Percentiles rank a stretch among this genome's conserved stretches.
Evolutionary conservation across 2,329 filamentous ascomycete genomes (phyloP).

Genomic region (Phialophora verrucosa): DNA sequence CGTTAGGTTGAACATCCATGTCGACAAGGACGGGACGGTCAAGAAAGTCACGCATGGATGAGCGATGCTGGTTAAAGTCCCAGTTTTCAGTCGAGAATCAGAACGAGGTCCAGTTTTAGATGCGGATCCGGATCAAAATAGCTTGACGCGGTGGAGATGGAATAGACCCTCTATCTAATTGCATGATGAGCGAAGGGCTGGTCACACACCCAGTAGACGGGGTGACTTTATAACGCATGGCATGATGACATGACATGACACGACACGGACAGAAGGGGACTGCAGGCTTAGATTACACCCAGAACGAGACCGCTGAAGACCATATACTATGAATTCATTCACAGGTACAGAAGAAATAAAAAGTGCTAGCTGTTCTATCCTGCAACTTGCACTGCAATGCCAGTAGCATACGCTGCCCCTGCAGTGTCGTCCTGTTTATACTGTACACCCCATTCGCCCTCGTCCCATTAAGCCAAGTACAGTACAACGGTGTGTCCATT

Average conservation of each 20-base stretch:
- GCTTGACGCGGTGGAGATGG: not conserved
- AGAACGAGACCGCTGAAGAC: not conserved
- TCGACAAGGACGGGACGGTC: slow-evolving; percentile 52
- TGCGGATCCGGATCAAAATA: not conserved
- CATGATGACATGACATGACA: not conserved
- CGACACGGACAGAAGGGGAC: not conserved
- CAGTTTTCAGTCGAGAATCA: not conserved
- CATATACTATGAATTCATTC: not conserved
- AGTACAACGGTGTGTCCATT: not conserved
- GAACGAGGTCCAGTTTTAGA: not conserved
- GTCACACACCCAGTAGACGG: not conserved
- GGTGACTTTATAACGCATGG: not conserved
- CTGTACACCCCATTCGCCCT: not conserved
- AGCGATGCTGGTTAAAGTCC: not conserved
- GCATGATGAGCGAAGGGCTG: not conserved
- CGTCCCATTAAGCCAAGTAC: not conserved
- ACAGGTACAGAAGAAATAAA: not conserved
- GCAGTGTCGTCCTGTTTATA: not conserved
- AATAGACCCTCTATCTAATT: not conserved
- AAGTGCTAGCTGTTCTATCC: not conserved
- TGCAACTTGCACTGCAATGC: not conserved
- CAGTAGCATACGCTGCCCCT: not conserved
- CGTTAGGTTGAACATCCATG: slow-evolving; percentile 52
- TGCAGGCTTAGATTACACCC: not conserved
- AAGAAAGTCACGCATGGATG: slow-evolving; percentile 47